Evolutionary conservation across 768 basidiomycete genomes (phyloP).

Genomic region (Suillus subalutaceus): DNA sequence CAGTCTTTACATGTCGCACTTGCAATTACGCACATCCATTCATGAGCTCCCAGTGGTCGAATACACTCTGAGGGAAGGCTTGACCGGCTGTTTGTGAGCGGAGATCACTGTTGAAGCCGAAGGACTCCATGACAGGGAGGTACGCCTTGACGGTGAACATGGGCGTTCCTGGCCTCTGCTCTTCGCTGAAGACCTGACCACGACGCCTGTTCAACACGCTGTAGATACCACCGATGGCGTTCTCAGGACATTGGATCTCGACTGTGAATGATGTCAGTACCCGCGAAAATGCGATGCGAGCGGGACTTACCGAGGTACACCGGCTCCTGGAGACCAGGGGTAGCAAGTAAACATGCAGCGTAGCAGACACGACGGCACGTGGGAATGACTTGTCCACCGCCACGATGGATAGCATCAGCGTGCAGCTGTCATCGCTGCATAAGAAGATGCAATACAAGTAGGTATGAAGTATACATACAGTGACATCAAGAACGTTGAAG

Average conservation of each 20-base stretch:
- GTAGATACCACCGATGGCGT: slow-evolving; percentile 98
- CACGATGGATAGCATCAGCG: slow-evolving; percentile 98
- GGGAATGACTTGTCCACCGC: slow-evolving; percentile 98
- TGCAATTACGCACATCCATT: slow-evolving; percentile 61
- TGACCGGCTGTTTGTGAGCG: slow-evolving; percentile 92
- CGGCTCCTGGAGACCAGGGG: slow-evolving; percentile 93
- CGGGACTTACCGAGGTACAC: slow-evolving; percentile 77
- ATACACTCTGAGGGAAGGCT: slow-evolving; percentile 96
- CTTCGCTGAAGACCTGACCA: slow-evolving; percentile 98
- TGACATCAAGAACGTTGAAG: slow-evolving; percentile 94
- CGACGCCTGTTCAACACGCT: slow-evolving; percentile 91
- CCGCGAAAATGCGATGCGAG: neutral
- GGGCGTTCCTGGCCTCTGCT: slow-evolving; percentile 95
- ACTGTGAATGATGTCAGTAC: slow-evolving; percentile 47
- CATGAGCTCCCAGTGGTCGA: slow-evolving; percentile 93
- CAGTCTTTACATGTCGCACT: neutral
- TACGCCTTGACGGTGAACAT: slow-evolving; percentile 99
- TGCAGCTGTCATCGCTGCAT: slow-evolving; percentile 63
- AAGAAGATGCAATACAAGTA: neutral
- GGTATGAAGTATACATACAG: slow-evolving; percentile 51
- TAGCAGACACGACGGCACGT: slow-evolving; percentile 96
- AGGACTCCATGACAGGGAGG: slow-evolving; percentile 88
- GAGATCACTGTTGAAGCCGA: slow-evolving; percentile 97
- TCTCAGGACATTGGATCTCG: slow-evolving; percentile 98
- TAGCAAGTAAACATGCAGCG: slow-evolving; percentile 91